These are phyloP conservation scores for Metarhizium brunneum DNA, from an alignment of 2,329 filamentous ascomycete genomes.

Conservation along the genomic window DNA sequence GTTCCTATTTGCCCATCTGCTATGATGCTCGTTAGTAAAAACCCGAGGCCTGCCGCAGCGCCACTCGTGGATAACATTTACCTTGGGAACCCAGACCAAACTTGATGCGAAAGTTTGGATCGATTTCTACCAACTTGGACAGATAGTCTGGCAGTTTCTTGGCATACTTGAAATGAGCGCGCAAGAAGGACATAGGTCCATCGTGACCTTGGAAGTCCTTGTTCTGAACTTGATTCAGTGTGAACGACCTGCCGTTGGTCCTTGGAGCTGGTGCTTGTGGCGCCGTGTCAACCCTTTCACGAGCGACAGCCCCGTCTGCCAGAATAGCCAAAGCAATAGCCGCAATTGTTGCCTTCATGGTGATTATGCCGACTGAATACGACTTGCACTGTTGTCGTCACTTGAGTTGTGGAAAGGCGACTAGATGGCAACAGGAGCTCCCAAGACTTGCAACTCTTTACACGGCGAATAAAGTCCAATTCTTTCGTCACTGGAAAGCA, in stretches of 20 bases:
- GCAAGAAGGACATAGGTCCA: conserved; percentile 18
- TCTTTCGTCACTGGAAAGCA: not conserved
- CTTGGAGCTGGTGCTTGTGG: not conserved
- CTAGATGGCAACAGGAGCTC: not conserved
- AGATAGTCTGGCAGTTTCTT: conserved; percentile 19
- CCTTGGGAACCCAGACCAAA: conserved; percentile 8
- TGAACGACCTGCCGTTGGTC: conserved; percentile 12
- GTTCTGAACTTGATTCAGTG: conserved; percentile 25
- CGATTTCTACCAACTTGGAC: conserved; percentile 13
- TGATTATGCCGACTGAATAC: not conserved
- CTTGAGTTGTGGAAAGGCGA: not conserved
- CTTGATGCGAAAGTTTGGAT: conserved; percentile 16
- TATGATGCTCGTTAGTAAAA: not conserved
- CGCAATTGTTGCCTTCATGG: conserved; percentile 5
- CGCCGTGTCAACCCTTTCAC: not conserved
- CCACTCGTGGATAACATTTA: not conserved
- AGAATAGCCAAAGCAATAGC: conserved; percentile 4
- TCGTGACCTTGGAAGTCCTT: conserved; percentile 21
- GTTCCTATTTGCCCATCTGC: conserved; percentile 13
- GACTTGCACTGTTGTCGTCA: not conserved
- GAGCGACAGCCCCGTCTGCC: conserved; percentile 5
- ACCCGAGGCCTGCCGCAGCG: not conserved
- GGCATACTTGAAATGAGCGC: conserved; percentile 29
- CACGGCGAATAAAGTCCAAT: not conserved
- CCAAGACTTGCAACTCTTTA: not conserved